Base-by-base conservation (phyloP, 2,329 filamentous ascomycete species). In the Colletotrichum liaoningense region DNA sequence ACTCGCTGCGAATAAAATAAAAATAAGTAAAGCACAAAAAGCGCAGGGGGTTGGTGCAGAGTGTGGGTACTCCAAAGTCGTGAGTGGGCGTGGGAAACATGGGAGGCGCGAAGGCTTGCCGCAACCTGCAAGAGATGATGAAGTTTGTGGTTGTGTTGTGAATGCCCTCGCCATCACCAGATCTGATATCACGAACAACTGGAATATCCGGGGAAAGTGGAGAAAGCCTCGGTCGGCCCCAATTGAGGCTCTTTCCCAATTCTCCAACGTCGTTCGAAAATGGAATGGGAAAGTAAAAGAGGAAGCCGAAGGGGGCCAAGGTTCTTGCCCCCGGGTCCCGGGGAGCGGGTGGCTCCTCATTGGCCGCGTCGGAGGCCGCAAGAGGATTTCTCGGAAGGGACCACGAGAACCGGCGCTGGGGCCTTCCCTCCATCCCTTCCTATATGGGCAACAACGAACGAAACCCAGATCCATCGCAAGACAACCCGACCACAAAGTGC, bases 351-450 rank as follows among this genome's bases (percentile, higher is more conserved):
- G 33, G 63, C 46, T 63, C 49, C 71, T 66, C 38, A 73, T 74
- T 74, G 72, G 72, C 30, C 49, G 60, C 26, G 46, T 55, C 38
- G 57, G 55, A 49, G 38, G 46, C 22, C 16, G 26, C 46, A 74
- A 74, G 69, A 73, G 69, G 64, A 74, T 71, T 68, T 73, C 59
- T 72, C 72, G 72, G 74, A 69, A 75, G 56, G 38, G 65, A 59
- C 38, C 38, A 42, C 68, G 74, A 75, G 63, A 75, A 74, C 54
- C 74, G 67, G 69, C 54, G 58, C 35, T 63, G 69, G 69, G 65
- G 30, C 65, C 62, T 59, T n/a, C 42, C 42, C 16, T 49, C 16
- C 42, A 8, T 49, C 58, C 60, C 49, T 19, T 0, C 14, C 7
- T n/a, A 19, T 7, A 19, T 9, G 16, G 42, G 42, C 19, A 46